Conservation (phyloP, 2,329 filamentous ascomycete genomes). For the Xylariaceae sp. region DNA sequence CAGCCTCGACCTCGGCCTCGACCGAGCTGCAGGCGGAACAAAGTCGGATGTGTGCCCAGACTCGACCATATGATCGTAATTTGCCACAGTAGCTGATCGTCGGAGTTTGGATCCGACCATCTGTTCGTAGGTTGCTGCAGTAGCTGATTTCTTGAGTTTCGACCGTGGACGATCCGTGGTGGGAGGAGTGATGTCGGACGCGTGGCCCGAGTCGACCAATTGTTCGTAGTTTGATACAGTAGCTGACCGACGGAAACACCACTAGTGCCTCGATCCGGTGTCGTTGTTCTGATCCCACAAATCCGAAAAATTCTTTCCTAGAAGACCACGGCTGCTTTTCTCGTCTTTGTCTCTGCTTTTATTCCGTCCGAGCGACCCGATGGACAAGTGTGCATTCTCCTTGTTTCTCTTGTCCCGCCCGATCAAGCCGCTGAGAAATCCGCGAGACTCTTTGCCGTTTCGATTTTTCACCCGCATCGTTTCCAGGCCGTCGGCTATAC, state of each 20-base stretch:
- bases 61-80: too few relatives aligned
- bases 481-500: slow-evolving; percentile 31
- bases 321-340: slow-evolving; percentile 24
- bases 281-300: slow-evolving; percentile 30
- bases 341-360: slow-evolving; percentile 32
- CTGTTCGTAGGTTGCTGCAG: too few relatives aligned
- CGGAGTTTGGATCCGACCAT: too few relatives aligned
- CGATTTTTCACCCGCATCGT: slow-evolving; percentile 37
- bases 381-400: slow-evolving; percentile 9
- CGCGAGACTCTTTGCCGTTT: slow-evolving; percentile 37
- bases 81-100: too few relatives aligned
- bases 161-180: background rate
- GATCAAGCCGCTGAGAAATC: slow-evolving; percentile 43
- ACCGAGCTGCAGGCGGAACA: too few relatives aligned
- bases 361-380: slow-evolving; percentile 25
- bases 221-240: slow-evolving; percentile 1
- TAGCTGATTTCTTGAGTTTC: background rate
- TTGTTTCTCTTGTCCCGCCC: slow-evolving; percentile 31
- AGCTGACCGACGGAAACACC: slow-evolving; percentile 19
- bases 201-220: background rate
- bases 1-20: too few relatives aligned
- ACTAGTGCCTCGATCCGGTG: slow-evolving; percentile 33
- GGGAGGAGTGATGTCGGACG: background rate
- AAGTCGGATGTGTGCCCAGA: too few relatives aligned
- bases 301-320: slow-evolving; percentile 29